Base-by-base conservation (phyloP, 1,284 basidiomycete species). In the Microbotryomycetes sp. region DNA sequence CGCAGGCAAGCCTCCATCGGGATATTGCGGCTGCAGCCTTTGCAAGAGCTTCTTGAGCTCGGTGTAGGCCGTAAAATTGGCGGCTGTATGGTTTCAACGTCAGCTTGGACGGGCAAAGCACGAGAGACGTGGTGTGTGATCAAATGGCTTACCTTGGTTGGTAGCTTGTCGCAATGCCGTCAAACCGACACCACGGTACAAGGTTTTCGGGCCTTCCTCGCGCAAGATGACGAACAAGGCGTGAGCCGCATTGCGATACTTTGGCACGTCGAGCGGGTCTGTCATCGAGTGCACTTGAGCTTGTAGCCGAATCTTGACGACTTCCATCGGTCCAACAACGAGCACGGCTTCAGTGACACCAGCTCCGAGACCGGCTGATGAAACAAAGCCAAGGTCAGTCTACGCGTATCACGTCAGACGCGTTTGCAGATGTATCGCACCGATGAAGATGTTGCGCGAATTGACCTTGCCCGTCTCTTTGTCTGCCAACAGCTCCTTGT, bases 311-410 rank as follows among this genome's bases (percentile, higher is more conserved):
- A 99, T 98, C 81, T 98, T 99, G 74, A 98, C 91, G 48, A 98
- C 94, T 75, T 99, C 94, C 94, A 99, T 98, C 0, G 94, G 94
- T 60, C 90, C 96, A 13, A 98, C 94, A 45, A 98, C 91, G 11
- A 85, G 81, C 18, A 99, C 85, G 5, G 94, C 94, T 78, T 96
- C 94, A 1, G 92, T 91, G 18, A 88, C 88, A 57, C 94, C 94
- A 13, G 94, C 94, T 56, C 87, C 90, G 28, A 99, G 81, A 73
- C 94, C 94, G 70, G 91, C 91, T 89, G 67, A 46, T 5, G 21
- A 29, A 45, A 56, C 18, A 21, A 23, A 7, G 21, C 15, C 30
- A 46, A 28, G 46, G 7, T n/a, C 5, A 26, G 24, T 9, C 24
- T 13, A 49, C 11, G 16, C 6, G 54, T 18, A 4, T 24, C 27